phyloP scores from a whole-genome alignment of 805 yeast species.

The Saccharomycopsis sp. region DNA sequence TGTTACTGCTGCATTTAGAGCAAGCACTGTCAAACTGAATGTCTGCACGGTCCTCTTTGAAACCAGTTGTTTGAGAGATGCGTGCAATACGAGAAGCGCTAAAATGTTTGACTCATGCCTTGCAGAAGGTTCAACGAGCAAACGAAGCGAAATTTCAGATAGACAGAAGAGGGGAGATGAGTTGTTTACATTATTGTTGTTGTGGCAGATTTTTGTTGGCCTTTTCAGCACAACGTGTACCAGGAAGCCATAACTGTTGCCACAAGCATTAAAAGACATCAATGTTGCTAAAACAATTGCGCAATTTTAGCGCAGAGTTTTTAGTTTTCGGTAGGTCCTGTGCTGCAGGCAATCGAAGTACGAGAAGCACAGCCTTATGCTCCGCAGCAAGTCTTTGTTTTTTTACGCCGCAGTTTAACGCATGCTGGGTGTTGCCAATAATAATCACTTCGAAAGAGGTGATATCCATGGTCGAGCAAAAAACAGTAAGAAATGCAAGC shows the following conservation, averaged over 20 bases:
- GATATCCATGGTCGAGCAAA: not conserved
- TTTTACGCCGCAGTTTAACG: not conserved
- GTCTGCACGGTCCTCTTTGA: not conserved
- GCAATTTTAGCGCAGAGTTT: not conserved
- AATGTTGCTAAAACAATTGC: not conserved
- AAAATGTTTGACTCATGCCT: too few species aligned
- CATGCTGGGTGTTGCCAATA: not conserved
- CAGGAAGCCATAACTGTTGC: too few species aligned
- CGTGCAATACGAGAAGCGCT: not conserved
- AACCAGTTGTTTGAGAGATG: not conserved
- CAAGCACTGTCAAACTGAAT: not conserved
- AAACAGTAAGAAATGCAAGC: not conserved
- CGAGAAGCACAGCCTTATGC: not conserved
- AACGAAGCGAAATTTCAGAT: too few species aligned
- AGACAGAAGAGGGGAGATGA: not conserved
- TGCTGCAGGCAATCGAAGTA: not conserved
- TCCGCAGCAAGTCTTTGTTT: not conserved
- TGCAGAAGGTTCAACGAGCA: too few species aligned
- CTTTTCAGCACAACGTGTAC: not conserved
- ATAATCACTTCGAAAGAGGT: not conserved
- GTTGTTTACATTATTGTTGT: not conserved
- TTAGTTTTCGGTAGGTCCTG: not conserved
- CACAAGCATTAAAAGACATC: too few species aligned
- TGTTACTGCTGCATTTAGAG: too few species aligned
- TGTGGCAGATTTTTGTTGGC: not conserved